These are phyloP conservation scores for Claviceps humidiphila DNA, from an alignment of 2,329 filamentous ascomycete species.

Conservation along the genomic window DNA sequence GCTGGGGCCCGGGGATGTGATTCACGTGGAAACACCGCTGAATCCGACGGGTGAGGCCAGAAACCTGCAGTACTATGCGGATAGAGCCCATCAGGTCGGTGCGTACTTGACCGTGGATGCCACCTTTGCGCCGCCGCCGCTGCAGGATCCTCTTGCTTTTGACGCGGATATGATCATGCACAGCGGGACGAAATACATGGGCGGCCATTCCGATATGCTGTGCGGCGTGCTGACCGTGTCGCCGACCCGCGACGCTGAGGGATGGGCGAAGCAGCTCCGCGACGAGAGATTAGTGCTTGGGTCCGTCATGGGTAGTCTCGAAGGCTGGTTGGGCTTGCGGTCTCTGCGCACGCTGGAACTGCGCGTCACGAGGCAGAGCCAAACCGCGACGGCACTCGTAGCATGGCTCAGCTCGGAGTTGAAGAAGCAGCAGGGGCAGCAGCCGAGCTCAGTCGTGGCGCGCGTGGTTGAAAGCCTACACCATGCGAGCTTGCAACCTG, in stretches of 20 bases:
- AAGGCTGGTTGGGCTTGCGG: constrained; percentile 83
- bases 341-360: constrained; percentile 78
- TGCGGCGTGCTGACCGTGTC: constrained; percentile 68
- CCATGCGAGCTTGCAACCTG: constrained; percentile 70
- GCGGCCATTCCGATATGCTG: constrained; percentile 87
- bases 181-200: constrained; percentile 89
- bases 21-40: constrained; percentile 86
- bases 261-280: constrained; percentile 47
- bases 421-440: constrained; percentile 6
- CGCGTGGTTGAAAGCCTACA: constrained; percentile 46
- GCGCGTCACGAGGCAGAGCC: constrained; percentile 63
- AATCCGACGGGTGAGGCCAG: constrained; percentile 81
- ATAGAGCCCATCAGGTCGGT: constrained; percentile 56
- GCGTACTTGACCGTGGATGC: constrained; percentile 75
- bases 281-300: constrained; percentile 67
- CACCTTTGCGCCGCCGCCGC: constrained; percentile 81
- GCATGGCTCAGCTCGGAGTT: constrained; percentile 51
- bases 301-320: constrained; percentile 74
- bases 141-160: constrained; percentile 71
- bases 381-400: constrained; percentile 57
- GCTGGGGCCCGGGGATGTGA: constrained; percentile 64
- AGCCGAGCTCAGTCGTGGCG: constrained; percentile 27
- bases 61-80: constrained; percentile 57
- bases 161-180: constrained; percentile 87
- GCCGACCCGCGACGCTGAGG: constrained; percentile 24